Base-by-base conservation (phyloP, 305 asterid species). In the Fraxinus angustifolia region DNA sequence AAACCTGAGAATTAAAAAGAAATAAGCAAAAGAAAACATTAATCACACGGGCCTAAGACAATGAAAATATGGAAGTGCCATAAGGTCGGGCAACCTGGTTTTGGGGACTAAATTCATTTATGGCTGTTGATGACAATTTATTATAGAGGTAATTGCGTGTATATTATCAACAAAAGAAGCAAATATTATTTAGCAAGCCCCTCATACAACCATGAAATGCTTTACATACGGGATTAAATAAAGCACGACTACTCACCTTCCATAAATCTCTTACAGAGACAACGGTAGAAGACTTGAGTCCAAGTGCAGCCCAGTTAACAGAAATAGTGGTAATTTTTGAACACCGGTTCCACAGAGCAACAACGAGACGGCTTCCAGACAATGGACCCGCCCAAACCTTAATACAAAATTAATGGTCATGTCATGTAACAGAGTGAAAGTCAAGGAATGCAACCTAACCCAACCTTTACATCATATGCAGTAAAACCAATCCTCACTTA, bases 361-460 rank as follows among this genome's bases (percentile, higher is more conserved):
- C 91, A 40, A 89, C 94, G 85, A 93, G 10, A 17, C 95, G 97
- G 28, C 91, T 84, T 42, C 87, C 91, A 31, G 97, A 92, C 84
- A 95, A 88, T 42, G 99, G 99, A 80, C 99, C 99, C 1, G 98
- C 98, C 99, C 98, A 94, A 48, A 92, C 91, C 98, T 94, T 90
- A 73, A 80, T 33, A 78, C 12, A 28, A 19, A 17, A 75, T 42
- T 67, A 73, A 34, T 21, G 6, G 74, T 3, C 65, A n/a, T 34
- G 56, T 40, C 8, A 38, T 1, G 11, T 16, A 26, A 23, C 28
- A 42, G 21, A 45, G 73, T 12, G 73, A 62, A 62, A 62, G 33
- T 23, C 34, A 21, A 23, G 33, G 33, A 23, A 7, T 12, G 71
- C 31, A 62, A 21, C 16, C 71, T 21, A 50, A 53, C 8, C 5